Evolutionary conservation across 2,329 filamentous ascomycete genomes (phyloP), one percentile per base, ranked within the genome.

Genomic region (Apiospora koreana): DNA sequence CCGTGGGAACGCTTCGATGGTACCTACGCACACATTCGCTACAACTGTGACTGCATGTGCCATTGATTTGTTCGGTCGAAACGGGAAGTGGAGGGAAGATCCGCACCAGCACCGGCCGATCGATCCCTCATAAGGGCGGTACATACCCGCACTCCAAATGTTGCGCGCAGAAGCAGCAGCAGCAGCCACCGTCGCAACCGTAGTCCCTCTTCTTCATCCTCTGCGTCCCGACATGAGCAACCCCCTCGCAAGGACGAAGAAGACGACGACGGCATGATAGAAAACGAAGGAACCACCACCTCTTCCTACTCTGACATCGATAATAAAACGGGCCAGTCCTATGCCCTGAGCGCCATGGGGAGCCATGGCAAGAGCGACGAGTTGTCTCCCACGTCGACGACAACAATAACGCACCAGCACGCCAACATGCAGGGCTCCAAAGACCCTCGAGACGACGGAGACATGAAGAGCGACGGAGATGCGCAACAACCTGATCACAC

Each of bases 281-380:
- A 23, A 16, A 62, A n/a, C 54, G 31, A 62, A 50, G 46, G 12
- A 31, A 21, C 28, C 16, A 35, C 28, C 50, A 8, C 8, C 21
- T n/a, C 10, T 14, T 18, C 2, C 16, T 58, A 31, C 50, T 58
- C 25, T 28, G 5, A 42, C 12, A 14, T 14, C 62, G 25, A 70
- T 41, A 68, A 72, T 43, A 73, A 75, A 67, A 75, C 76, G 72
- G 72, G 71, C 68, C 67, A 70, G 71, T 76, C 67, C 28, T 76
- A 76, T 73, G 71, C 73, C 28, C 72, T 74, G 28, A 68, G 72
- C 65, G 65, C 70, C 42, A 73, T 76, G 70, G 70, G 68, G 64
- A 71, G 68, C 38, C 68, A 28, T 14, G 23, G 43, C n/a, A 38
- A 31, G 43, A 38, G 50, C 35, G 16, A 16, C 48, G 43, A 54